phyloP scores from a whole-genome alignment of 108 stramenopile species.

The Cylindrotheca closterium region DNA sequence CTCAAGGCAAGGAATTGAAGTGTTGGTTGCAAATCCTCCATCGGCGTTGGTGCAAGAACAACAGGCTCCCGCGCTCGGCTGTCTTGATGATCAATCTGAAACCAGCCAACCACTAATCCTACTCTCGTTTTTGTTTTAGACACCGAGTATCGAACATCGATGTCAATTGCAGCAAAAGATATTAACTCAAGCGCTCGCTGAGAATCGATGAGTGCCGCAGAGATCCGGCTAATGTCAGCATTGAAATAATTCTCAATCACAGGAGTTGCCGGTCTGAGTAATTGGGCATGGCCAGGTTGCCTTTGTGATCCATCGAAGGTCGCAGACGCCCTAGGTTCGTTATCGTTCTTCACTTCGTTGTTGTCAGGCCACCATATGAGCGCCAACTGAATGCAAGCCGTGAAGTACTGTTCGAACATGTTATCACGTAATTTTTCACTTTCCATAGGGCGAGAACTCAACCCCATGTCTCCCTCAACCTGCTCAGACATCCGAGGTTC shows the following conservation, averaged over 20 bases:
- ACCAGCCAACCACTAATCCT: conserved; percentile 62
- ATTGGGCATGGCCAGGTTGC: not conserved
- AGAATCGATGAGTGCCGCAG: conserved; percentile 76
- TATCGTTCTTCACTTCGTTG: not conserved
- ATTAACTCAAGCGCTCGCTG: conserved; percentile 62
- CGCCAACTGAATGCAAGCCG: conserved; percentile 73
- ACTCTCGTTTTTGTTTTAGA: conserved; percentile 70
- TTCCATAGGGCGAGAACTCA: conserved; percentile 54
- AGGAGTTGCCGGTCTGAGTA: conserved; percentile 7
- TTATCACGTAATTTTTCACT: conserved; percentile 63
- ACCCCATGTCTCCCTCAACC: conserved; percentile 78
- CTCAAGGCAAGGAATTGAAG: conserved; percentile 74
- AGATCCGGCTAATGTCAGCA: conserved; percentile 53
- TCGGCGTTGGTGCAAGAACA: conserved; percentile 72
- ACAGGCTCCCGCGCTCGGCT: conserved; percentile 63
- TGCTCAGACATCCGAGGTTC: conserved; percentile 54
- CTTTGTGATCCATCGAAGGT: not conserved
- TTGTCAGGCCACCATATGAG: conserved; percentile 48
- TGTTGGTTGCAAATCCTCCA: conserved; percentile 59
- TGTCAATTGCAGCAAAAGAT: conserved; percentile 53
- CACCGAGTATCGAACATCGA: conserved; percentile 69
- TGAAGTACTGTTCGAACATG: conserved; percentile 62
- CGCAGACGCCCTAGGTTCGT: not conserved
- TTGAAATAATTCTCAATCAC: conserved; percentile 59
- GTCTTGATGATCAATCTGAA: conserved; percentile 80